phyloP scores from a whole-genome alignment of 768 basidiomycete species.

The Auriculariales sp. region DNA sequence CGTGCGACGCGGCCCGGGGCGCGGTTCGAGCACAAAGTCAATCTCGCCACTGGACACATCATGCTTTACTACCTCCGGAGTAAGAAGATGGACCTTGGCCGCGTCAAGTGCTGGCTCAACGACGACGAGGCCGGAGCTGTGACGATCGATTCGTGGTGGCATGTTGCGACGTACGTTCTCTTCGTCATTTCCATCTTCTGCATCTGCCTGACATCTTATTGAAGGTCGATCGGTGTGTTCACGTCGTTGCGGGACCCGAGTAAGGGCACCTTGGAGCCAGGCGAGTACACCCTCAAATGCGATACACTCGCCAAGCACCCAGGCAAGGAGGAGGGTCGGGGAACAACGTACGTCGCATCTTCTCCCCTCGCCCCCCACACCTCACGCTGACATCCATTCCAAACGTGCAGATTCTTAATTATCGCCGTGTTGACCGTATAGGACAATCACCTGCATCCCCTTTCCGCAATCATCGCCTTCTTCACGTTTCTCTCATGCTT shows the following conservation, averaged over 20 bases:
- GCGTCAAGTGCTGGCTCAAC: constrained; percentile 2
- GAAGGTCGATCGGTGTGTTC: neutral
- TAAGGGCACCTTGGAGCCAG: neutral
- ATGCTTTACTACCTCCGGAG: constrained; percentile 1
- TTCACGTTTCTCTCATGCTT: too few species aligned
- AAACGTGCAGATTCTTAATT: neutral
- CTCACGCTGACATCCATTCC: neutral
- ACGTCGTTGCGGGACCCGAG: neutral
- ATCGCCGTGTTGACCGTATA: neutral
- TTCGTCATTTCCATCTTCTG: neutral
- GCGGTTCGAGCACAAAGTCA: neutral
- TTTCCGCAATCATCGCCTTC: too few species aligned
- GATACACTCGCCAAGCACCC: neutral
- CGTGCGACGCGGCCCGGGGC: constrained; percentile 2
- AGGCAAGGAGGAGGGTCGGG: neutral
- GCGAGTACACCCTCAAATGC: neutral
- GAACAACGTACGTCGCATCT: neutral
- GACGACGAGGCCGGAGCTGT: neutral
- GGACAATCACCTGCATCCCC: too few species aligned
- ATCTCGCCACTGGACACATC: neutral
- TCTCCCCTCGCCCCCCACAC: neutral
- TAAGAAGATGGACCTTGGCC: neutral
- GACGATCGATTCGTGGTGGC: constrained; percentile 1
- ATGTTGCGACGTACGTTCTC: neutral
- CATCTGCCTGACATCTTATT: neutral